Evolutionary conservation across 495 filamentous ascomycete species (phyloP), one percentile per base, ranked within the genome.

Genomic region (Penicillium arizonense): DNA sequence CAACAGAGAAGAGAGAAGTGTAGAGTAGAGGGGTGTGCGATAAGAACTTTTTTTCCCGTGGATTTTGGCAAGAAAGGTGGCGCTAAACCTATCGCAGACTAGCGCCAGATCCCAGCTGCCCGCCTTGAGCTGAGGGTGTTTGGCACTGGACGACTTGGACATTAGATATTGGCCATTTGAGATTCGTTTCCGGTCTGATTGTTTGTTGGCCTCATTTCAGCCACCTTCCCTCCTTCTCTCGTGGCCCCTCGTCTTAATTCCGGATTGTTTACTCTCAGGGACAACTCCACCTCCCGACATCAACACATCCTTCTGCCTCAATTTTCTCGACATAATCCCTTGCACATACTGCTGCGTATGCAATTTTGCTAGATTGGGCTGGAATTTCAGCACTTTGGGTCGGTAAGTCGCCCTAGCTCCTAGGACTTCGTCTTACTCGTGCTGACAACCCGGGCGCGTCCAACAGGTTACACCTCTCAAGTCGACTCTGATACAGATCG

Each of bases 81-180:
- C 63, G 53, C 74, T 74, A 73, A 58, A 6, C 69, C 69, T 67
- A 70, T 72, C 64, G 62, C 18, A 68, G 69, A n/a, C 39, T 77
- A 75, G 74, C 55, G 68, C 35, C 49, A 63, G 63, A 72, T 75
- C 67, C 47, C 44, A 50, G 47, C 55, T 45, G 53, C 55, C 58
- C 54, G 44, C 58, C 56, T 61, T 44, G 55, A 56, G 62, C 63
- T 65, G 65, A 63, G 51, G 50, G 51, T 56, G 47, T 32, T 43
- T 39, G 43, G 44, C 39, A 28, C 33, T 36, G 7, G 9, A 39
- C n/a, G 18, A 18, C 42, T 45, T 50, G 12, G 26, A 37, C 37
- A 3, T 14, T 14, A 18, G 8, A 24, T 24, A 21, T 40, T 18
- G 37, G n/a, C 30, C 18, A 50, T 3, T 37, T 37, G 41, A n/a